Evolutionary conservation across 805 yeast species (phyloP), one percentile per base, ranked within the genome.

Genomic region (Metschnikowia kunwiensis): DNA sequence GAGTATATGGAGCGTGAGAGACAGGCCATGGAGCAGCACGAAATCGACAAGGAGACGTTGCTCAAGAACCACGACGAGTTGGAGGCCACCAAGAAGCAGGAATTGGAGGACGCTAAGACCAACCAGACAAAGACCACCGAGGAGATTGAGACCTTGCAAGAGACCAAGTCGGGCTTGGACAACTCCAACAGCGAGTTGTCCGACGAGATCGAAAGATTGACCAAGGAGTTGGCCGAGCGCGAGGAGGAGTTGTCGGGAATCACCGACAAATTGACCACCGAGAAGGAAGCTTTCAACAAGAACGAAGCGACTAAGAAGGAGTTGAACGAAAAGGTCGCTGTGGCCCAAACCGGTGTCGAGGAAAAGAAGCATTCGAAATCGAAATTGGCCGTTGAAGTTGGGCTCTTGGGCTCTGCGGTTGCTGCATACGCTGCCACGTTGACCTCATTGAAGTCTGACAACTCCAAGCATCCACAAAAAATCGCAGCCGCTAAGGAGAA

Each of bases 1-100:
- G 76, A 73, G 27, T 72, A 58, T 40, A 69, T 60, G 34, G 59
- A 59, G n/a, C 67, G 74, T 27, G 80, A 75, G 57, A 52, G 48
- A 13, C 60, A 63, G 30, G 74, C 78, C 5, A 69, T 68, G 27
- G 74, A 57, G 30, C 60, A 66, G 38, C 80, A 75, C 48, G 64
- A 46, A 10, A 53, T 53, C 14, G 72, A 72, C 49, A 70, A 70
- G 51, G 72, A 66, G 34, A 61, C 63, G 19, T 56, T 73, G 35
- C 39, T 54, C 27, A 59, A 58, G 44, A 71, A 66, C 44, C 74
- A 72, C 39, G 73, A 61, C 29, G 67, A 69, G 42, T 62, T 70
- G 50, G 66, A 62, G 35, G 67, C 66, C 15, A 67, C 73, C 43
- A 68, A 67, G 53, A 58, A 63, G 38, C 70, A 66, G 43, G 72